These are phyloP conservation scores for Cladosporium austrohemisphaericum DNA, from an alignment of 2,329 filamentous ascomycete genomes.

Conservation along the genomic window DNA sequence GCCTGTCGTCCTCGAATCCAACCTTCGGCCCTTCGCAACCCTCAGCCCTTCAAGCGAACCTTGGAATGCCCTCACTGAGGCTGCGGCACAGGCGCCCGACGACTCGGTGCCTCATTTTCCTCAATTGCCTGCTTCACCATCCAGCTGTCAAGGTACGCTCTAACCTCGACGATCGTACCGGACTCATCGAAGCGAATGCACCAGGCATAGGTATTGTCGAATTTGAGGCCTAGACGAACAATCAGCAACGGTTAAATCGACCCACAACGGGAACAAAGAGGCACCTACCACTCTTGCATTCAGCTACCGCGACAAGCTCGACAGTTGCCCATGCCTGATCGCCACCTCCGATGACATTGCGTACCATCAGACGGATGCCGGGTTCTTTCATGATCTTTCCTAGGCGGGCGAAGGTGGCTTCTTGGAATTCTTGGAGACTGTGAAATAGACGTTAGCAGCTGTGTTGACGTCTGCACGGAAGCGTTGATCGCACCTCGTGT, in stretches of 20 bases:
- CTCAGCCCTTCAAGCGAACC: too few relatives aligned
- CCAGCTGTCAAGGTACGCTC: constrained; percentile 21
- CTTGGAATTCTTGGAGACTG: constrained; percentile 16
- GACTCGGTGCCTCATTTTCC: constrained; percentile 16
- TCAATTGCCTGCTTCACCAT: constrained; percentile 21
- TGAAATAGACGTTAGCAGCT: neutral
- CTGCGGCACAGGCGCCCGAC: constrained; percentile 19
- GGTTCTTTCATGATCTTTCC: constrained; percentile 21
- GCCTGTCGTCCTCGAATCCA: too few relatives aligned
- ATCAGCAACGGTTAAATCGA: neutral
- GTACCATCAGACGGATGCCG: constrained; percentile 21
- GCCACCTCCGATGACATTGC: constrained; percentile 27
- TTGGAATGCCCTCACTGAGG: too few relatives aligned
- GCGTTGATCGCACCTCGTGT: constrained; percentile 8
- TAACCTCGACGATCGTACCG: constrained; percentile 27
- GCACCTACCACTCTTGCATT: constrained; percentile 29
- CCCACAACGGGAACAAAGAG: neutral
- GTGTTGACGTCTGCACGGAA: neutral
- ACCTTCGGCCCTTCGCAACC: too few relatives aligned
- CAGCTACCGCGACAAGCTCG: constrained; percentile 27
- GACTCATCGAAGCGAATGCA: constrained; percentile 25
- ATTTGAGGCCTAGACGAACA: constrained; percentile 16
- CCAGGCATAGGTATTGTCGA: constrained; percentile 27
- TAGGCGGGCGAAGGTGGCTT: constrained; percentile 15
- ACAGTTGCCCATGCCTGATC: constrained; percentile 28